Base-by-base conservation (phyloP, 306 rosid genomes). In the Vigna reflexopilosa region DNA sequence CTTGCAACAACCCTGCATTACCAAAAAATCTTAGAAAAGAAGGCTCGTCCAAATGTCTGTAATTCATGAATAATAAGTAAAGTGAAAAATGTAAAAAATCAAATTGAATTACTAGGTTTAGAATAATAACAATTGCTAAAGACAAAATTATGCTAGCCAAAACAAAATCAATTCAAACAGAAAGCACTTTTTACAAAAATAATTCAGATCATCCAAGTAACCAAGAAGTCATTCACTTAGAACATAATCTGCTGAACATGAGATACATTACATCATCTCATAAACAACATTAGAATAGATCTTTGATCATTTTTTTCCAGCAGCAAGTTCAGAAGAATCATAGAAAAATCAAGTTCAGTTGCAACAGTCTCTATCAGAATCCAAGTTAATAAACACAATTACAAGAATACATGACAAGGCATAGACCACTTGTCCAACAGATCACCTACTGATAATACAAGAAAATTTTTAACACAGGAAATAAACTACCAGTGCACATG, bases 371-470 rank as follows among this genome's bases (percentile, higher is more conserved):
- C 62, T 10, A 75, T 7, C 19, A 58, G 58, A 72, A 76, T 7
- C 66, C 32, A 82, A 68, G 59, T 56, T 26, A 82, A 75, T 66
- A 50, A 79, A 71, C 77, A 61, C 49, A 67, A 67, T 54, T 28
- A 75, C 34, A 40, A 40, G 9, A 56, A 58, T 1, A 24, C 34
- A 70, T 50, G 81, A 62, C 26, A 24, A 5, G 36, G 32, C 28
- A 20, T 34, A 59, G 22, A 48, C 9, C 52, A 17, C 30, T 17
- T 13, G 15, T 22, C 54, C 63, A 82, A 44, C 34, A 54, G 28
- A 82, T 70, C 57, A 69, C 51, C 32, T 15, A 38, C n/a, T 67
- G 26, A 24, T 17, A 56, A 51, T n/a, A 55, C 26, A 57, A 64
- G 34, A 20, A 68, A 44, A 42, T 16, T 32, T 63, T 59, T 36